Percentiles rank a stretch among this genome's conserved stretches.
Evolutionary conservation across 805 yeast species (phyloP).

Genomic region (Myxozyma neotropica): DNA sequence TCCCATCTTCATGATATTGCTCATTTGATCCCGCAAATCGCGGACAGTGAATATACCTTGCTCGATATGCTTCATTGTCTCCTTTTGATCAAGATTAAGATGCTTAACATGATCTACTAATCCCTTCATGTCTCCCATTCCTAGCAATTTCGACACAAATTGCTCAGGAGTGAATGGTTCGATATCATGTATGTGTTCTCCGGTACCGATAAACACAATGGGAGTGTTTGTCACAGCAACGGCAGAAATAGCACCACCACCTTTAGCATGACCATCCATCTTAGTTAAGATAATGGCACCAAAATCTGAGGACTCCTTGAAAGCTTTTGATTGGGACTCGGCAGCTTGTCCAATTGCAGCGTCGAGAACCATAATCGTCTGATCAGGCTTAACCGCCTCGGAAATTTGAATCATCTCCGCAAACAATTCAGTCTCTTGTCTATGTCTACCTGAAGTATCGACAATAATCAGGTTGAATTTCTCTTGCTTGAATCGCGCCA

Average conservation of each 20-base stretch:
- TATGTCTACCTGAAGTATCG: constrained; percentile 97
- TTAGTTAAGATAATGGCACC: constrained; percentile 95
- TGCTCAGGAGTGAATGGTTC: constrained; percentile 89
- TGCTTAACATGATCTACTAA: constrained; percentile 92
- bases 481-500: constrained; percentile 83
- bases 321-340: constrained; percentile 89
- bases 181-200: constrained; percentile 92
- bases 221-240: constrained; percentile 97
- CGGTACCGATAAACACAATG: constrained; percentile 94
- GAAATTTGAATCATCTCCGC: constrained; percentile 94
- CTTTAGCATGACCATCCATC: constrained; percentile 98
- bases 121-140: constrained; percentile 94
- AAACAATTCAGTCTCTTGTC: constrained; percentile 88
- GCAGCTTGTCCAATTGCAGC: constrained; percentile 99
- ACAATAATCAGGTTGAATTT: constrained; percentile 91
- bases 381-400: constrained; percentile 85
- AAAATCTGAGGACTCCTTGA: constrained; percentile 88
- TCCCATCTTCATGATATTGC: constrained; percentile 94
- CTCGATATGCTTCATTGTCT: constrained; percentile 83
- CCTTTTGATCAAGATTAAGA: constrained; percentile 80
- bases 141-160: constrained; percentile 86
- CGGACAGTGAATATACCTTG: constrained; percentile 92
- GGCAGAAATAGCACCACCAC: constrained; percentile 99
- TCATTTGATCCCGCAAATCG: constrained; percentile 93
- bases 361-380: constrained; percentile 95